A percentile compares a stretch with the other conserved stretches of the same genome.
These are phyloP conservation scores for Suhomyces wounanorum DNA, from an alignment of 1,139 yeast species.

Conservation along the genomic window DNA sequence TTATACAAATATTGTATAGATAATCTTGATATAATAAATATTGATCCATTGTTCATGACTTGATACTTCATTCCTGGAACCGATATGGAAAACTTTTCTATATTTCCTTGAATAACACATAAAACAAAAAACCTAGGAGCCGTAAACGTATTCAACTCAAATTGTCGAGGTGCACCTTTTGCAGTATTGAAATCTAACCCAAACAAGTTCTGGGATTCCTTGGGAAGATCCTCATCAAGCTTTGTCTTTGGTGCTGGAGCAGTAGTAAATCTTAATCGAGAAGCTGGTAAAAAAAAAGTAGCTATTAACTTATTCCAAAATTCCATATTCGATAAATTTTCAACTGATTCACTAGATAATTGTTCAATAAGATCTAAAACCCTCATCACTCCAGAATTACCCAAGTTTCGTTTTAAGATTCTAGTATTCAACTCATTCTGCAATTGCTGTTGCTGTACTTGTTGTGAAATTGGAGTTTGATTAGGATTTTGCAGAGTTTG, in stretches of 20 bases:
- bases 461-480: constrained; percentile 7
- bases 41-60: constrained; percentile 65
- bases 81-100: constrained; percentile 55
- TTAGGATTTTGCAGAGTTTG: constrained; percentile 1
- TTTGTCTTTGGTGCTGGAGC: constrained; percentile 14
- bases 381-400: constrained; percentile 48
- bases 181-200: constrained; percentile 13
- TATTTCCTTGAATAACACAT: constrained; percentile 51
- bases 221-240: constrained; percentile 9
- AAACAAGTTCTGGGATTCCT: constrained; percentile 9
- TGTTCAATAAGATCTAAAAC: constrained; percentile 42
- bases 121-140: constrained; percentile 68
- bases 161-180: constrained; percentile 42
- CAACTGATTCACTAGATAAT: constrained; percentile 35
- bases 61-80: constrained; percentile 69
- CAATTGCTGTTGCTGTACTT: constrained; percentile 21
- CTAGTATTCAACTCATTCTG: constrained; percentile 41
- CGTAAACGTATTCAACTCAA: constrained; percentile 63
- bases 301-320: constrained; percentile 45
- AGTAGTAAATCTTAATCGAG: constrained; percentile 29
- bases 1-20: constrained; percentile 55
- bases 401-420: constrained; percentile 42
- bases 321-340: constrained; percentile 31
- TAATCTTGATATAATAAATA: constrained; percentile 61
- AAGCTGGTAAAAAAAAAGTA: constrained; percentile 37